Conservation (phyloP, 106 monocot genomes). For the Narthecium ossifragum region DNA sequence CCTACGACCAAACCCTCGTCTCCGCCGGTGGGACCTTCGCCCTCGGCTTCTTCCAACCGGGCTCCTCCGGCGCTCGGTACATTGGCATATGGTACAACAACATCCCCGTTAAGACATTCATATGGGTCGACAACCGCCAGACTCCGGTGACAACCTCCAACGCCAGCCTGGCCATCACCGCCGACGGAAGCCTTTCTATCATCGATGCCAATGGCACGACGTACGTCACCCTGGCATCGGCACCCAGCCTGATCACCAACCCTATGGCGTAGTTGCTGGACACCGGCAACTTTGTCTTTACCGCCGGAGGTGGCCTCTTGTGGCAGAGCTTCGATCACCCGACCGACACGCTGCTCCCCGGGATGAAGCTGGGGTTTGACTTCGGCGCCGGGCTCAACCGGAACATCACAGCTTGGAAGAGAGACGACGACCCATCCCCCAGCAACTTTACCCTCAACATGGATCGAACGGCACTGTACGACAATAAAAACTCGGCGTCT, state of each 20-base stretch:
- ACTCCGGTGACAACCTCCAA: conserved; percentile 4
- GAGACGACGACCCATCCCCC: conserved; percentile 8
- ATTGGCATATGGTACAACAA: conserved; percentile 36
- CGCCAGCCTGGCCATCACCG: conserved; percentile 7
- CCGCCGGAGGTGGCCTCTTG: background rate
- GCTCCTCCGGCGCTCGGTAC: conserved; percentile 13
- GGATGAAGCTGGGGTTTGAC: conserved; percentile 22
- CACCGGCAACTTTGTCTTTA: conserved; percentile 22
- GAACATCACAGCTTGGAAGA: conserved; percentile 16
- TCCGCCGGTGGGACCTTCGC: conserved; percentile 14
- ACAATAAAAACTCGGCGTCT: too few species aligned
- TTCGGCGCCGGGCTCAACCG: background rate
- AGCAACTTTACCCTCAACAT: background rate
- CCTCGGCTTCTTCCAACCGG: conserved; percentile 28
- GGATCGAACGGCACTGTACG: too few species aligned
- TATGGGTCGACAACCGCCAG: conserved; percentile 49
- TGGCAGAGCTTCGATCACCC: conserved; percentile 47
- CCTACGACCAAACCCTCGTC: conserved; percentile 16
- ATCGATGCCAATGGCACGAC: background rate
- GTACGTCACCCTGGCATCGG: conserved; percentile 3
- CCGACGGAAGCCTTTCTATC: conserved; percentile 16
- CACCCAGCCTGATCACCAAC: background rate
- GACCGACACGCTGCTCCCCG: conserved; percentile 21
- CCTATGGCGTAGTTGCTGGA: conserved; percentile 13
- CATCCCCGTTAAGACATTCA: conserved; percentile 9